Base-by-base conservation (phyloP, 345 rosid species). In the Lepidium sativum region DNA sequence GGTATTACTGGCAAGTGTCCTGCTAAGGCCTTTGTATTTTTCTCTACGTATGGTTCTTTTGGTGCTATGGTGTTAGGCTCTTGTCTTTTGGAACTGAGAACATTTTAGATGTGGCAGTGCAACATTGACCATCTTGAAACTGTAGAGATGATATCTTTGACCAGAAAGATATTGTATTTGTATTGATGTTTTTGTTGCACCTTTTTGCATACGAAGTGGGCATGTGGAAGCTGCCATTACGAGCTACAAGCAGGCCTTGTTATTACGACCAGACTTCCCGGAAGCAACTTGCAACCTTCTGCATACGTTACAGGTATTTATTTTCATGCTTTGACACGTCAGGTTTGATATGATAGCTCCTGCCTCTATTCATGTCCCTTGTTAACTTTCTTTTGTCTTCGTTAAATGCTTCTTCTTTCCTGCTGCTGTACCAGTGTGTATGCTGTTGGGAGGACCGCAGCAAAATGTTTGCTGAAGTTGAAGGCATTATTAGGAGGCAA, bases 201-300 rank as follows among this genome's bases (percentile, higher is more conserved):
- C 72, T 63, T 57, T 3, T 50, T 33, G 63, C 62, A 37, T 73
- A 31, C 60, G 43, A 82, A 94, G 99, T 67, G 97, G 92, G 39
- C 95, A 43, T 77, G 96, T 91, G 71, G 97, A 94, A 70, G 91
- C 91, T 67, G 97, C 99, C 56, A 74, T 90, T 45, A 86, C 90
- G 51, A 94, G 96, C 80, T 94, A 94, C 74, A 84, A 83, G 68
- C 92, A 94, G 76, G 97, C 99, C 39, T 69, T 94, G 76, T 61
- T 61, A 40, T 80, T 94, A 39, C 86, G 99, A 31, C 78, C 96
- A 9, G 99, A 94, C 63, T 94, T 94, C 60, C 99, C 99, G 39
- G 99, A 94, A 79, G 99, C 96, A 38, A 94, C 96, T 6, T 94
- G 97, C 81, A 94, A 94, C 74, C 96, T 94, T 74, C 76, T 91